A percentile compares a stretch with the other conserved stretches of the same genome.
Evolutionary conservation across 805 yeast genomes (phyloP).

Genomic region (Metschnikowia henanensis): DNA sequence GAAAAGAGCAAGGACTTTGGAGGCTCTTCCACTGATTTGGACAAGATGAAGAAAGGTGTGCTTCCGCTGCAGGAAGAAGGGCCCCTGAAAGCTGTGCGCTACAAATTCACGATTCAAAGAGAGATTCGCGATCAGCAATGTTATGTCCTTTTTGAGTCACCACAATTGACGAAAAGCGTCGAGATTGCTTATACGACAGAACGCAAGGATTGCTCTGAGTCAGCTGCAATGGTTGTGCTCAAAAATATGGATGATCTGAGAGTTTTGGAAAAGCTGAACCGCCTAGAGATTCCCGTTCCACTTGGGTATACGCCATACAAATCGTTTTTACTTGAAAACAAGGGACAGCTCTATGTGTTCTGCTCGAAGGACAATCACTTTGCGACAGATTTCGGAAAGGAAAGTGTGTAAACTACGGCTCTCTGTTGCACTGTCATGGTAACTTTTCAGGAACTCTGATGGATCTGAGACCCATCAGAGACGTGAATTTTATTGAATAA

Average conservation of each 20-base stretch:
- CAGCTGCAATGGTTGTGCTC: neutral
- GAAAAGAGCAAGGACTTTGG: neutral
- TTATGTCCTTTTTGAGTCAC: conserved; percentile 16
- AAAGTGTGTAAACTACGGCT: neutral
- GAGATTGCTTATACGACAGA: conserved; percentile 9
- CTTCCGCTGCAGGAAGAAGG: neutral
- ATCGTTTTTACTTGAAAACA: conserved; percentile 11
- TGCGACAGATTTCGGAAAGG: too few relatives aligned
- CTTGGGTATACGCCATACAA: conserved; percentile 7
- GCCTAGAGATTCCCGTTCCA: conserved; percentile 13
- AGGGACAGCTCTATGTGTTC: conserved; percentile 16
- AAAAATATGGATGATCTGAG: neutral
- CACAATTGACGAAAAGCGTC: conserved; percentile 17
- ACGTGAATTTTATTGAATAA: too few relatives aligned
- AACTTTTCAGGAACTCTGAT: too few relatives aligned
- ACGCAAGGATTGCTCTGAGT: neutral
- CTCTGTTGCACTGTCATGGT: too few relatives aligned
- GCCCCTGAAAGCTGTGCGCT: neutral
- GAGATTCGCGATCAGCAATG: conserved; percentile 2
- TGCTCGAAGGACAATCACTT: neutral
- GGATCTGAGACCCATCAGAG: too few relatives aligned
- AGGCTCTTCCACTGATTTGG: neutral
- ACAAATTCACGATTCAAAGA: conserved; percentile 10
- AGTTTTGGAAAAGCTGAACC: conserved; percentile 7
- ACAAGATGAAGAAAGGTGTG: neutral